These are phyloP conservation scores for Acorus gramineus DNA, from an alignment of 106 monocot species.

Conservation along the genomic window DNA sequence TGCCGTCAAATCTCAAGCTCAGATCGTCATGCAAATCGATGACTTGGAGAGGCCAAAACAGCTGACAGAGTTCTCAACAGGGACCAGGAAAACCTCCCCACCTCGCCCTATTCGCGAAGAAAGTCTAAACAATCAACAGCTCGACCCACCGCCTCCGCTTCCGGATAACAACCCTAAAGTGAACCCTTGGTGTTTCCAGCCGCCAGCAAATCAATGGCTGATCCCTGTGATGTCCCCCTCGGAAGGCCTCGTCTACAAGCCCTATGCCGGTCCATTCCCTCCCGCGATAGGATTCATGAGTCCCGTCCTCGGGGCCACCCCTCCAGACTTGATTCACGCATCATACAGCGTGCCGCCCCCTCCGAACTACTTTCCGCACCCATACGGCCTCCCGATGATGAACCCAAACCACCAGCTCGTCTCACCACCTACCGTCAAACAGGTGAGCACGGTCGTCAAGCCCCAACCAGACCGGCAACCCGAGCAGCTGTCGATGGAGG, in stretches of 20 bases:
- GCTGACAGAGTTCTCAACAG: slow-evolving; percentile 3
- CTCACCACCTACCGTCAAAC: slow-evolving; percentile 32
- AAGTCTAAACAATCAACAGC: neutral
- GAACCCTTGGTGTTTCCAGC: slow-evolving; percentile 39
- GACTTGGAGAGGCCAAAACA: slow-evolving; percentile 20
- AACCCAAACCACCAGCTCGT: slow-evolving; percentile 14
- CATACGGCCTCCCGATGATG: slow-evolving; percentile 28
- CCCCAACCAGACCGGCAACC: slow-evolving; percentile 8
- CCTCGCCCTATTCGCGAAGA: slow-evolving; percentile 26
- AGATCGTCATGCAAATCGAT: slow-evolving; percentile 13
- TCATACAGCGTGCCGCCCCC: slow-evolving; percentile 33
- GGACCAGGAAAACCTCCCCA: slow-evolving; percentile 4
- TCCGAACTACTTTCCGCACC: slow-evolving; percentile 47
- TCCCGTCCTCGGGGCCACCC: slow-evolving; percentile 40
- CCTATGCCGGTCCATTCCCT: slow-evolving; percentile 46
- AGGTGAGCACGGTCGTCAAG: slow-evolving; percentile 21
- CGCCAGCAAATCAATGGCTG: slow-evolving; percentile 67
- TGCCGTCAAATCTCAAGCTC: slow-evolving; percentile 11
- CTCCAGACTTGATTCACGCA: slow-evolving; percentile 32
- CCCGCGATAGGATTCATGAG: slow-evolving; percentile 45
- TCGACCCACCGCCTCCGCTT: slow-evolving; percentile 6
- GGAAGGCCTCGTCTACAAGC: slow-evolving; percentile 91
- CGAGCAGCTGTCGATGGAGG: slow-evolving; percentile 6
- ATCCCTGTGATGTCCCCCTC: slow-evolving; percentile 93
- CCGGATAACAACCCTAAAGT: slow-evolving; percentile 19